These are phyloP conservation scores for Exophiala calicioides DNA, from an alignment of 2,329 filamentous ascomycete species.

Conservation along the genomic window DNA sequence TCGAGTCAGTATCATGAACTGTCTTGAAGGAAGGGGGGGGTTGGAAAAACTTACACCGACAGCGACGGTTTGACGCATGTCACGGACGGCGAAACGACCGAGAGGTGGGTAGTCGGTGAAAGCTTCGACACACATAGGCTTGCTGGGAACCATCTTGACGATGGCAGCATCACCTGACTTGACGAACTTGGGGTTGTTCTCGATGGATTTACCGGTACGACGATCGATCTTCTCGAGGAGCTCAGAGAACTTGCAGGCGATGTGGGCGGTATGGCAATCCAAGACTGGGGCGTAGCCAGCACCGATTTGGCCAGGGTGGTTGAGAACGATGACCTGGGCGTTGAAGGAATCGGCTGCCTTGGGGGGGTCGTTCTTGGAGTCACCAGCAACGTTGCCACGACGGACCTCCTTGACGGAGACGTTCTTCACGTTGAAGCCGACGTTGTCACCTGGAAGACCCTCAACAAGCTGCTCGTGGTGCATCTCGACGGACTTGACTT, in stretches of 20 bases:
- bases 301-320: slow-evolving; percentile 99
- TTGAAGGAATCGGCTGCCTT: slow-evolving; percentile 89
- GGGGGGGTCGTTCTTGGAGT: slow-evolving; percentile 99
- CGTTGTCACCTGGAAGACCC: slow-evolving; percentile 99
- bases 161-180: slow-evolving; percentile 99
- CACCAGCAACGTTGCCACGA: slow-evolving; percentile 99
- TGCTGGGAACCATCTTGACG: slow-evolving; percentile 99
- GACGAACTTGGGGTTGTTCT: slow-evolving; percentile 96
- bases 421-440: slow-evolving; percentile 99
- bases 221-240: slow-evolving; percentile 99
- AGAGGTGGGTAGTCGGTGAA: slow-evolving; percentile 99
- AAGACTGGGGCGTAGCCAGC: slow-evolving; percentile 98
- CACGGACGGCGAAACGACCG: slow-evolving; percentile 99
- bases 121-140: slow-evolving; percentile 99
- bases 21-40: no score
- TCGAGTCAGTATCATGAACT: no score
- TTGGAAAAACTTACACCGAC: slow-evolving; percentile 61
- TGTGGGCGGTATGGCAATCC: slow-evolving; percentile 99
- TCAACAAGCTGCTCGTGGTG: slow-evolving; percentile 98
- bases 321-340: slow-evolving; percentile 99
- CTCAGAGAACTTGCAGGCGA: slow-evolving; percentile 99
- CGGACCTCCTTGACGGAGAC: slow-evolving; percentile 99
- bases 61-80: slow-evolving; percentile 66
- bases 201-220: slow-evolving; percentile 97
- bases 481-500: slow-evolving; percentile 99